Base-by-base conservation (phyloP, 805 yeast genomes). In the Debaryomyces maramus region DNA sequence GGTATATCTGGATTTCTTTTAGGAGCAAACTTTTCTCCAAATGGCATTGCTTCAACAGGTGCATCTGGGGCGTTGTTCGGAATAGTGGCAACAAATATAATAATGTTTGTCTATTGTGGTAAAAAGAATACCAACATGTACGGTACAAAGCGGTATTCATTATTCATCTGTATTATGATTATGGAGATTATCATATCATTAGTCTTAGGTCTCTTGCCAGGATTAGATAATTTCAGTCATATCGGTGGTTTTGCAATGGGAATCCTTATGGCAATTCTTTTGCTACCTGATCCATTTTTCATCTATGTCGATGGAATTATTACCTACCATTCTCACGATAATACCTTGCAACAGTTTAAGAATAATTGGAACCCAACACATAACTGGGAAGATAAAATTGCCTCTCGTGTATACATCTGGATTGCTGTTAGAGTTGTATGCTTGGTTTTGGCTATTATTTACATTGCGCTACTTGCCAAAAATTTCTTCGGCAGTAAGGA, bases 231-330 rank as follows among this genome's bases (percentile, higher is more conserved):
- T 55, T 84, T 84, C 52, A 73, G 85, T 31, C 89, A 84, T 56
- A 75, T 84, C 48, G 90, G 90, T 8, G 90, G 90, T 5, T 81
- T 83, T 60, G 74, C 80, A 17, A 63, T 78, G 60, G 90, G 90
- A 0, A 27, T 80, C 0, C 53, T 78, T 19, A 47, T 70, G 23
- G 78, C 83, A 1, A 51, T 80, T 0, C 60, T 73, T 1, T 45
- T 82, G 8, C 52, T 84, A 28, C 70, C 77, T 28, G 82, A 80
- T 45, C 90, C 90, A 1, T 62, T 67, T 13, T 76, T 73, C 42
- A 65, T 68, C 3, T 70, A 63, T 48, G 40, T 46, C 7, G 69
- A 68, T 43, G 72, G 72, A 3, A 58, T 67, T 16, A 67, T 68
- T 30, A 60, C 69, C 3, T 65, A 63, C 43, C 53, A 58, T 7